Evolutionary conservation across 306 rosid genomes (phyloP).

Genomic region (Boehmeria nivea): DNA sequence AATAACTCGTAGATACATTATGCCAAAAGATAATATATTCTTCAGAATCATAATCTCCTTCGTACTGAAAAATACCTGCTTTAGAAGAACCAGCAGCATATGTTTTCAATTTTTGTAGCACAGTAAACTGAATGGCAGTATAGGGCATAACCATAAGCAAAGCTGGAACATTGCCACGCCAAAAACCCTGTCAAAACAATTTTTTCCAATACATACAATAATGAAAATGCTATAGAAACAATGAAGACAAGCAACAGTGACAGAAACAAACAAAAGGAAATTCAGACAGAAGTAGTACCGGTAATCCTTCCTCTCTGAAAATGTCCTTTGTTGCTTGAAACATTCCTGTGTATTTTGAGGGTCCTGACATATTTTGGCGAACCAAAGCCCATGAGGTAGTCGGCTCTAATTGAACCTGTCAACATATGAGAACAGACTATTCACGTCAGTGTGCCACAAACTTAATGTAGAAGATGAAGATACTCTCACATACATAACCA

Average conservation of each 20-base stretch:
- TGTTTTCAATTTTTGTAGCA: conserved; percentile 73
- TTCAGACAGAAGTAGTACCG: conserved; percentile 31
- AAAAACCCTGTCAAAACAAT: conserved; percentile 62
- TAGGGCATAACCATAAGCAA: conserved; percentile 98
- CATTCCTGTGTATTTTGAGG: conserved; percentile 88
- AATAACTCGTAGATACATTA: too few species aligned
- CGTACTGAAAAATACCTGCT: conserved; percentile 38
- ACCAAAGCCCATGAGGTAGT: conserved; percentile 73
- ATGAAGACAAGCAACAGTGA: not conserved
- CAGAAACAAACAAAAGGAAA: not conserved
- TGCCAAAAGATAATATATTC: not conserved
- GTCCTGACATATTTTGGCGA: conserved; percentile 40
- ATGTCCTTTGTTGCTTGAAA: conserved; percentile 87
- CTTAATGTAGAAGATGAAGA: conserved; percentile 8
- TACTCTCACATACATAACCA: conserved; percentile 9
- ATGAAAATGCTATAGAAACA: not conserved
- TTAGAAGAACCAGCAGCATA: conserved; percentile 85
- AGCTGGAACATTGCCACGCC: conserved; percentile 98
- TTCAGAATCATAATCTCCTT: not conserved
- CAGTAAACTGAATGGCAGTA: conserved; percentile 89
- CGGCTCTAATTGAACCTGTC: conserved; percentile 90
- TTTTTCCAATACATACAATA: not conserved
- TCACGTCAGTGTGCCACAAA: conserved; percentile 19
- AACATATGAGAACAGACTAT: conserved; percentile 15
- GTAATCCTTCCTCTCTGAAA: conserved; percentile 84